These are phyloP conservation scores for Sphaerulina musiva DNA, from an alignment of 2,329 filamentous ascomycete genomes.

Conservation along the genomic window DNA sequence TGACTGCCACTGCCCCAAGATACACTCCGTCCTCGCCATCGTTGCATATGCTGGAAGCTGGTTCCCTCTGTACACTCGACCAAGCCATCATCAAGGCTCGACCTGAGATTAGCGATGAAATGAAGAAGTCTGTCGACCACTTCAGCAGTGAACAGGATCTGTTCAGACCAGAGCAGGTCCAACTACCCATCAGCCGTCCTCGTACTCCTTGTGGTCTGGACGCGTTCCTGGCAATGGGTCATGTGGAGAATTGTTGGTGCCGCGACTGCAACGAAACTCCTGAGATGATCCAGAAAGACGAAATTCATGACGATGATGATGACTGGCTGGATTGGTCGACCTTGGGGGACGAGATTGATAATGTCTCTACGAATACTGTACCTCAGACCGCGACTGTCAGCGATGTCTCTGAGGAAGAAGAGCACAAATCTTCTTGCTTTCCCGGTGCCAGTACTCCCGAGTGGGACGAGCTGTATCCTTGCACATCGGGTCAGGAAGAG, in stretches of 20 bases:
- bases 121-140: conserved; percentile 22
- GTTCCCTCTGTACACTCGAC: background rate
- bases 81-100: background rate
- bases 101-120: conserved; percentile 7
- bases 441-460: conserved; percentile 1
- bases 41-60: background rate
- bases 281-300: conserved; percentile 17
- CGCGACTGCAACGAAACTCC: conserved; percentile 22
- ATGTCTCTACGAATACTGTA: background rate
- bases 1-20: conserved; percentile 14
- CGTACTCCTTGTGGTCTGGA: conserved; percentile 23
- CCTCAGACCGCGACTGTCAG: background rate
- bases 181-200: conserved; percentile 9
- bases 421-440: background rate
- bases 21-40: background rate
- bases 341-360: conserved; percentile 9
- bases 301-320: conserved; percentile 15
- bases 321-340: conserved; percentile 23
- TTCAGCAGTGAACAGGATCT: conserved; percentile 26
- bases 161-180: conserved; percentile 16
- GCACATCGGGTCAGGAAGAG: background rate
- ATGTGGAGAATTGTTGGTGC: conserved; percentile 30
- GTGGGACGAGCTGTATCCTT: conserved; percentile 11
- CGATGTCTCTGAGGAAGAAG: conserved; percentile 7
- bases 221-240: conserved; percentile 28